Evolutionary conservation across 257 asterid species (phyloP), one percentile per base, ranked within the genome.

Genomic region (Nicotiana noctiflora): DNA sequence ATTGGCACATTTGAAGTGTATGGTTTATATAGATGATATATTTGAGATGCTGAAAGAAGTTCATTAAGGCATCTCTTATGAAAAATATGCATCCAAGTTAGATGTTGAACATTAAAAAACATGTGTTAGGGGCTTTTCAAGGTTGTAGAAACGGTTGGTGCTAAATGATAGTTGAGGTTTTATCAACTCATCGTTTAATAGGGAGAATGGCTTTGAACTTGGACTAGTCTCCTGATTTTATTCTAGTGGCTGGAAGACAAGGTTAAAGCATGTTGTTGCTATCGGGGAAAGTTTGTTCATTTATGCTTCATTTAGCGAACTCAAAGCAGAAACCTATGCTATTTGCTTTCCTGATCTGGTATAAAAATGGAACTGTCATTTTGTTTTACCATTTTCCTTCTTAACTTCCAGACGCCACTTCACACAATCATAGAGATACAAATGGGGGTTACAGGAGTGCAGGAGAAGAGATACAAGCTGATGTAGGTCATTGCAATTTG

Each of bases 391-490:
- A 21, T 7, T 74, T 23, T 74, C 34, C 40, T 49, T 74, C 8
- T 74, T 25, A 56, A 82, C 82, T 79, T 83, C 85, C 94, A 95
- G 99, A 82, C 90, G 90, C 97, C 99, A 4, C 97, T 95, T 66
- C 98, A 95, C 88, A 95, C 99, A 27, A 95, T 95, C 74, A 95
- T 95, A 83, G 99, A 95, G 90, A 95, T 95, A 84, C 98, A 95
- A 81, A 95, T 95, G 99, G 99, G 99, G 81, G 99, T 95, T 4
- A 91, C 97, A 2, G 99, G 99, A n/a, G 96, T 95, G 78, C 99
- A 91, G 84, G 99, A 95, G 89, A 93, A 95, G 90, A 86, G 99
- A 80, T 95, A 95, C 92, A 95, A 95, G 87, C 93, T 95, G 83
- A 93, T 95, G 99, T 89, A 79, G 79, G 40, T 15, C 32, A 12